Percentiles rank a stretch among this genome's conserved stretches.
Evolutionary conservation across 2,329 filamentous ascomycete species (phyloP).

Genomic region (Clarireedia hainanense): DNA sequence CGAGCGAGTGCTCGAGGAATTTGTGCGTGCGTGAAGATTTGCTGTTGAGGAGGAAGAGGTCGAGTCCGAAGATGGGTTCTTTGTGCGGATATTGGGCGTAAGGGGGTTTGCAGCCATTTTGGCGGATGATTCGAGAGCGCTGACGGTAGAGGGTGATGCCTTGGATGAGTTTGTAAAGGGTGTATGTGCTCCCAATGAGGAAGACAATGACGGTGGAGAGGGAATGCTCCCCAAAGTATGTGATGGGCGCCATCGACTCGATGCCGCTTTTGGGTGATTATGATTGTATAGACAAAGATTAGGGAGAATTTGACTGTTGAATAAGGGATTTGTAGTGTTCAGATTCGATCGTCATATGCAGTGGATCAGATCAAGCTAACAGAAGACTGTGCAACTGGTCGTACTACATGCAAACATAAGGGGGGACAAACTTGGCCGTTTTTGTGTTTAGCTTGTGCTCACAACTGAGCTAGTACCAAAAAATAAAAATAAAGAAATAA

Average conservation of each 20-base stretch:
- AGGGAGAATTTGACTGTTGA: too few species aligned
- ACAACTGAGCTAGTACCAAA: too few species aligned
- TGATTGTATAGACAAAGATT: too few species aligned
- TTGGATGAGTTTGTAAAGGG: constrained; percentile 11
- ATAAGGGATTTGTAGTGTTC: too few species aligned
- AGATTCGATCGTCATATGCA: too few species aligned
- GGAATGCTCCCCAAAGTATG: background rate
- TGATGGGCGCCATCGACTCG: background rate
- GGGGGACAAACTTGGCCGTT: too few species aligned
- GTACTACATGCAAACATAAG: too few species aligned
- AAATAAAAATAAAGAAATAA: too few species aligned
- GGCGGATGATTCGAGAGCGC: constrained; percentile 6
- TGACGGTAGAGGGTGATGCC: background rate
- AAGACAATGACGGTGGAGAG: background rate
- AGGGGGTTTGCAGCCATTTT: constrained; percentile 40
- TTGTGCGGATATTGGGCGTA: constrained; percentile 40
- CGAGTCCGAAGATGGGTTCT: constrained; percentile 47
- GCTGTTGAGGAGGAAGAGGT: constrained; percentile 37
- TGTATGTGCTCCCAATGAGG: constrained; percentile 4
- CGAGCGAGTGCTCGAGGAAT: constrained; percentile 30
- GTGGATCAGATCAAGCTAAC: too few species aligned
- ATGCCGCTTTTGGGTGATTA: too few species aligned
- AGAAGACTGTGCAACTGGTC: too few species aligned
- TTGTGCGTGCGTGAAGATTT: constrained; percentile 31
- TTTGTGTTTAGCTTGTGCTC: too few species aligned